phyloP scores from a whole-genome alignment of 2,329 filamentous ascomycete genomes.

The Aspergillus sojae region DNA sequence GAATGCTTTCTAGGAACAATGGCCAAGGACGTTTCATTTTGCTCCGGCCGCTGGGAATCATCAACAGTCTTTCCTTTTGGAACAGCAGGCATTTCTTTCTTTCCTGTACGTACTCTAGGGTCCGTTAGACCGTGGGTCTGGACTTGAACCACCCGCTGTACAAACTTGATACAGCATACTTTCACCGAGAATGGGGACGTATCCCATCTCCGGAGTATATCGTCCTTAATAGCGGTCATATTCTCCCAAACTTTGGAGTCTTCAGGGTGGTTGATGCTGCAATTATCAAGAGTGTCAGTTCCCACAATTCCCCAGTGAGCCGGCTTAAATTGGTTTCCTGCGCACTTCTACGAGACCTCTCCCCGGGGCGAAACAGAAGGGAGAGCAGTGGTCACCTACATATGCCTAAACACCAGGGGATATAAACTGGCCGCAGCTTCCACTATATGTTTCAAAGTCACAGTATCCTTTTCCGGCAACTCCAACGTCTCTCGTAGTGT shows the following conservation, averaged over 20 bases:
- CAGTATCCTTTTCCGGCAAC: constrained; percentile 72
- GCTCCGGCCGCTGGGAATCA: constrained; percentile 62
- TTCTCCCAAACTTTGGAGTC: constrained; percentile 82
- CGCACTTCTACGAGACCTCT: constrained; percentile 24
- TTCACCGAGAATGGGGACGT: constrained; percentile 72
- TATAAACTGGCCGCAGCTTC: constrained; percentile 92
- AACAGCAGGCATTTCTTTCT: background rate
- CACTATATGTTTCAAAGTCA: constrained; percentile 82
- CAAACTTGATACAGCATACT: constrained; percentile 97
- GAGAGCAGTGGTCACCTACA: constrained; percentile 66
- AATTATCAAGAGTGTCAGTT: constrained; percentile 36
- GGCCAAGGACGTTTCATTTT: constrained; percentile 81
- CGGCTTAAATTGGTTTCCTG: background rate
- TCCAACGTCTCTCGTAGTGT: constrained; percentile 72
- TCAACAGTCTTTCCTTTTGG: constrained; percentile 3
- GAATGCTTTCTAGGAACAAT: constrained; percentile 83
- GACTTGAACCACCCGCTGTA: constrained; percentile 86
- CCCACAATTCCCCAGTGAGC: constrained; percentile 4
- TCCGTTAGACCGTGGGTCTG: constrained; percentile 87
- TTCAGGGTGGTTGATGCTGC: constrained; percentile 82
- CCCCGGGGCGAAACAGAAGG: constrained; percentile 23
- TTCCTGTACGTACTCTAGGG: constrained; percentile 67
- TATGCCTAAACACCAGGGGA: constrained; percentile 86
- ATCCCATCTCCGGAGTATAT: constrained; percentile 88
- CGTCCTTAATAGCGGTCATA: constrained; percentile 85